Percentiles rank a stretch among this genome's conserved stretches.
phyloP scores from a whole-genome alignment of 495 filamentous ascomycete species.

The Podospora tetraspora region DNA sequence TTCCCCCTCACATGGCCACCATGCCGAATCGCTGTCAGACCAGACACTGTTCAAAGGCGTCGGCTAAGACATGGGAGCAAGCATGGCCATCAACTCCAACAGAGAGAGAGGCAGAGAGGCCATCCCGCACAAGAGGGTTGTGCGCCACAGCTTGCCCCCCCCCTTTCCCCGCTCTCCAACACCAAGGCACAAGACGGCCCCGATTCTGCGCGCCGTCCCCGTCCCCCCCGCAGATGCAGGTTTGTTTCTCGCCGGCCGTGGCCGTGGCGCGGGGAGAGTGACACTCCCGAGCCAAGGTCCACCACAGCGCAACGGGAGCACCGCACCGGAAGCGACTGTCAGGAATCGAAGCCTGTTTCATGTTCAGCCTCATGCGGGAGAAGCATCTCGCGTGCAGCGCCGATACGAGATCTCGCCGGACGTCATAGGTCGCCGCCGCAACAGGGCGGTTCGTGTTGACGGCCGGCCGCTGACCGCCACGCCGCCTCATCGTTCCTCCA shows the following conservation, averaged over 20 bases:
- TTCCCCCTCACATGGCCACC: not conserved
- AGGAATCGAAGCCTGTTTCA: conserved; percentile 10
- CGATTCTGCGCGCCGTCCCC: not conserved
- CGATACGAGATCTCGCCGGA: conserved; percentile 18
- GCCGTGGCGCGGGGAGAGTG: not conserved
- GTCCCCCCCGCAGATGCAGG: not conserved
- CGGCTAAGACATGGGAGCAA: not conserved
- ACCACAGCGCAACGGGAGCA: not conserved
- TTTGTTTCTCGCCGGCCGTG: not conserved
- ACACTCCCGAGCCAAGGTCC: not conserved
- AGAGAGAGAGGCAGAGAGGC: too few relatives aligned
- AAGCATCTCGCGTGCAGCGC: conserved; percentile 5
- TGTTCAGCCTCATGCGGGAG: conserved; percentile 17
- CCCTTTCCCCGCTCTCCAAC: not conserved
- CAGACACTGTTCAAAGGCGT: not conserved
- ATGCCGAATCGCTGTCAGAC: not conserved
- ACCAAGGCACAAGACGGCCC: not conserved
- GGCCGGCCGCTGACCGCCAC: not conserved
- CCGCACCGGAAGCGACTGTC: not conserved
- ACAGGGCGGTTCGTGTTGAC: not conserved
- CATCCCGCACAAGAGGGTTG: not conserved
- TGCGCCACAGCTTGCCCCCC: not conserved
- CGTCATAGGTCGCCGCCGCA: conserved; percentile 15
- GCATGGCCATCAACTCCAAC: not conserved
- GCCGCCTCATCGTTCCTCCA: not conserved